Conservation (phyloP, 1,139 yeast species). For the Magnusiomyces sp. region DNA sequence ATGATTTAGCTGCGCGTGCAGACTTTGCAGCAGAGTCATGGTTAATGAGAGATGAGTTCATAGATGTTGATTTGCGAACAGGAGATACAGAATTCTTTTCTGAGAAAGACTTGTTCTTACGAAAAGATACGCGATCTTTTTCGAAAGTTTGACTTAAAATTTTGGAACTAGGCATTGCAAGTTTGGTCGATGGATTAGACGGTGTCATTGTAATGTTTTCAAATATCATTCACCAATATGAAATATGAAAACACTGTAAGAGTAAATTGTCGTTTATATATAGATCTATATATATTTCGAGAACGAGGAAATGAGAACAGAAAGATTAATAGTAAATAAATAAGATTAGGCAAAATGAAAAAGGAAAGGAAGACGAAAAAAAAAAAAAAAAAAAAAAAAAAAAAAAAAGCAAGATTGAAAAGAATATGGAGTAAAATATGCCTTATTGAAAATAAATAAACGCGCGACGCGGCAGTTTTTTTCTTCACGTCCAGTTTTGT, state of each 20-base stretch:
- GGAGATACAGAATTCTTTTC: neutral
- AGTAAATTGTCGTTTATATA: neutral
- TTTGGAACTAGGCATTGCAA: neutral
- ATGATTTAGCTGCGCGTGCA: neutral
- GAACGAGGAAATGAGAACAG: neutral
- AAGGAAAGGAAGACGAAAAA: no score
- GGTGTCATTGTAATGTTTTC: no score
- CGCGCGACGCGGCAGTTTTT: neutral
- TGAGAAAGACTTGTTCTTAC: neutral
- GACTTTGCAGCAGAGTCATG: neutral
- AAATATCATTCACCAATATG: no score
- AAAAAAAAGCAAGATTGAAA: no score
- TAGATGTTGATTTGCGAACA: neutral
- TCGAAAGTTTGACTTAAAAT: neutral
- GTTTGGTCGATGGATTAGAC: no score
- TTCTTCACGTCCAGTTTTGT: neutral
- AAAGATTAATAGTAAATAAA: no score
- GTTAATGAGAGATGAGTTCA: neutral
- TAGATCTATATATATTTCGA: neutral
- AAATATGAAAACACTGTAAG: neutral
- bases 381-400: neutral
- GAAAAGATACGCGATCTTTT: neutral
- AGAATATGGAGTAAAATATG: neutral
- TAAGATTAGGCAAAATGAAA: neutral
- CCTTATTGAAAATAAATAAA: neutral